Conservation (phyloP, 2,329 filamentous ascomycete species). For the Pyrenophora tritici-repentis region DNA sequence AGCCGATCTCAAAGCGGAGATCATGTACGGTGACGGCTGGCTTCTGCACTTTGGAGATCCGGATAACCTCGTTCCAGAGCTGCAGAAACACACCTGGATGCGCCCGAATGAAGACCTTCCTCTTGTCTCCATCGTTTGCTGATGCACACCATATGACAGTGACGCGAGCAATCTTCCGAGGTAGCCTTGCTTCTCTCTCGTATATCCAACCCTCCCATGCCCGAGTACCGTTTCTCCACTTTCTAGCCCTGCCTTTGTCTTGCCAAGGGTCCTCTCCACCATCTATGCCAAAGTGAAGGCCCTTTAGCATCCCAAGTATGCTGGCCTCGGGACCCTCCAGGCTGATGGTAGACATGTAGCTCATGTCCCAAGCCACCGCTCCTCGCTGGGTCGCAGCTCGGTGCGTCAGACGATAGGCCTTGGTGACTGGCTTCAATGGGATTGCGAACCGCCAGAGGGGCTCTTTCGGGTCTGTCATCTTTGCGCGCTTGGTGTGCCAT, state of each 20-base stretch:
- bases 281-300: slow-evolving; percentile 62
- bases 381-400: slow-evolving; percentile 76
- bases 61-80: slow-evolving; percentile 67
- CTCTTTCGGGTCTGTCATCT: slow-evolving; percentile 78
- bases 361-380: slow-evolving; percentile 88
- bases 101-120: slow-evolving; percentile 70
- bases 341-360: slow-evolving; percentile 87
- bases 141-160: slow-evolving; percentile 72
- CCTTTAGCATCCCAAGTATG: slow-evolving; percentile 68
- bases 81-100: slow-evolving; percentile 82
- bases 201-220: slow-evolving; percentile 63
- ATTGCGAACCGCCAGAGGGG: slow-evolving; percentile 91
- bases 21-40: slow-evolving; percentile 69
- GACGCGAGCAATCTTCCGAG: slow-evolving; percentile 69
- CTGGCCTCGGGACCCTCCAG: slow-evolving; percentile 70
- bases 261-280: slow-evolving; percentile 61
- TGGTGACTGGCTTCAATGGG: slow-evolving; percentile 83
- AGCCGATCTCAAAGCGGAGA: slow-evolving; percentile 72
- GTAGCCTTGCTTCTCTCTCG: slow-evolving; percentile 58
- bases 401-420: slow-evolving; percentile 87
- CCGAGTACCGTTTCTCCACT: slow-evolving; percentile 71
- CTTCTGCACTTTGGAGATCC: slow-evolving; percentile 63
- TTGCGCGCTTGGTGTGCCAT: slow-evolving; percentile 90
- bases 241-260: slow-evolving; percentile 59
- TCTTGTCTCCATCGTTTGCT: slow-evolving; percentile 43